phyloP scores from a whole-genome alignment of 208 protist genomes.

The Balamuthia mandrillaris region DNA sequence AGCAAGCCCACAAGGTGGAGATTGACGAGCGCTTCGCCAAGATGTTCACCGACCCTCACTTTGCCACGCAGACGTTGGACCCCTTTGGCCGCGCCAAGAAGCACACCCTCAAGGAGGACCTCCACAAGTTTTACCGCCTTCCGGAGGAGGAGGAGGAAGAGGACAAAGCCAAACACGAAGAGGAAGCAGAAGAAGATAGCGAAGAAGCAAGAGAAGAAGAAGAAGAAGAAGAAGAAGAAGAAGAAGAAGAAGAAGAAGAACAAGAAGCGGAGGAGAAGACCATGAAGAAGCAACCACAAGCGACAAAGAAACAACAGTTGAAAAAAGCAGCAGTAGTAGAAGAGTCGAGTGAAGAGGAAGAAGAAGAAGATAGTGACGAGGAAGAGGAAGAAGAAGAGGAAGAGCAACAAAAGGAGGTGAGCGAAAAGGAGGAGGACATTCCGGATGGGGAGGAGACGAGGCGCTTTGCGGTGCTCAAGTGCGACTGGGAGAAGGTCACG shows the following conservation, averaged over 20 bases:
- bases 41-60: slow-evolving; percentile 30
- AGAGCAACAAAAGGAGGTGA: background rate
- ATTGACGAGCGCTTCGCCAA: slow-evolving; percentile 2
- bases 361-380: slow-evolving; percentile 6
- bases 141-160: background rate
- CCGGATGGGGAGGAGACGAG: slow-evolving; percentile 46
- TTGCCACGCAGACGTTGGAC: slow-evolving; percentile 14
- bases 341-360: too few species aligned
- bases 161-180: background rate
- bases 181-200: background rate
- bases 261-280: too few species aligned
- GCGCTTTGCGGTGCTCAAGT: slow-evolving; percentile 90
- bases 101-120: background rate
- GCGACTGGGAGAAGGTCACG: slow-evolving; percentile 91
- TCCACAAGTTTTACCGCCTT: background rate
- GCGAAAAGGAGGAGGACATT: background rate
- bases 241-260: background rate
- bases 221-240: background rate
- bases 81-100: background rate
- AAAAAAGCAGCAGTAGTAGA: too few species aligned
- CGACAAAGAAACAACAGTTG: too few species aligned
- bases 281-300: too few species aligned
- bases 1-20: background rate
- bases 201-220: background rate
- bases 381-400: background rate